Evolutionary conservation across 805 yeast species (phyloP), one percentile per base, ranked within the genome.

Genomic region (Candida rishiriensis): DNA sequence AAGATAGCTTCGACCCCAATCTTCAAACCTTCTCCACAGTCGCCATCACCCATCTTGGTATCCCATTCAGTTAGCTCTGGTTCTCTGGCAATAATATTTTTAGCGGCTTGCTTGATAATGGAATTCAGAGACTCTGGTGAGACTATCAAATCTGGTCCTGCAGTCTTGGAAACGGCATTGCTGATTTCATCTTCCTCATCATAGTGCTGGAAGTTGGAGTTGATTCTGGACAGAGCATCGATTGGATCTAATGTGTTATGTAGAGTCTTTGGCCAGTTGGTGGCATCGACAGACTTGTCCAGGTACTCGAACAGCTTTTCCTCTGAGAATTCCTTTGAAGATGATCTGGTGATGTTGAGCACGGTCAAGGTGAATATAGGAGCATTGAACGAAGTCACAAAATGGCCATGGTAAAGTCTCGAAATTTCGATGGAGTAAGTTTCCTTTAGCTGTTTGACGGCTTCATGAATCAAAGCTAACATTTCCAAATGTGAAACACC

Each of bases 41-140:
- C 73, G 12, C 73, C 73, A 47, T 68, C 73, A n/a, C 73, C 72
- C 65, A 66, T 63, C 46, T 63, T 59, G 18, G 73, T 68, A 46
- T 68, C 73, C 69, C 70, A 68, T 18, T 59, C 60, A 14, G 73
- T 68, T 41, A 68, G 52, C 15, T 62, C 64, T 3, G 69, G 69
- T 43, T 67, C 70, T 35, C 48, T 61, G 3, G 50, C 47, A 40
- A 66, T 61, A 4, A 21, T 21, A 15, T 61, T 64, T 15, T 53
- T 40, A 2, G 65, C 60, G 2, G 65, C 70, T 28, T 51, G 53
- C 12, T 44, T 49, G 15, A 64, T 47, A 6, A 61, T 47, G 1
- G 29, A 28, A 4, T 52, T 42, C 17, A 57, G 29, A 3, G 34
- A 2, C 11, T 31, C 44, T 2, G 54, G 54, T 12, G 56, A 57